These are phyloP conservation scores for Colletotrichum limetticola DNA, from an alignment of 2,329 filamentous ascomycete genomes.

Conservation along the genomic window DNA sequence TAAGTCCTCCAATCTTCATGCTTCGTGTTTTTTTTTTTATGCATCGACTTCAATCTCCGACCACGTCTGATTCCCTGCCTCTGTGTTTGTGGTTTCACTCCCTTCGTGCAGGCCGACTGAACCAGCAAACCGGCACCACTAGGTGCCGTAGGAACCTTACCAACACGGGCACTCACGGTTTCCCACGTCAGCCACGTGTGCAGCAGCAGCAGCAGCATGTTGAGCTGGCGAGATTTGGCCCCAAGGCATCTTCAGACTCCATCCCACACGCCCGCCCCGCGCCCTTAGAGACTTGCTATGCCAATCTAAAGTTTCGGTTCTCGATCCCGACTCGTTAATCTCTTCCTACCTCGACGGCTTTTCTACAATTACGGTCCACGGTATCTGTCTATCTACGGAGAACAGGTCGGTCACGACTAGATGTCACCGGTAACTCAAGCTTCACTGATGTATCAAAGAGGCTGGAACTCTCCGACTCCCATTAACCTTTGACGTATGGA, in stretches of 20 bases:
- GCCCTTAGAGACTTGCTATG: not conserved
- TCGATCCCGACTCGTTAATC: not conserved
- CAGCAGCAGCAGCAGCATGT: not conserved
- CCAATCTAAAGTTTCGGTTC: not conserved
- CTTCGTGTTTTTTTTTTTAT: no score
- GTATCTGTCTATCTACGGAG: no score
- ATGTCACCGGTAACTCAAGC: no score
- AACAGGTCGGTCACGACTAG: no score
- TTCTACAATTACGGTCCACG: no score
- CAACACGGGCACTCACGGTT: not conserved
- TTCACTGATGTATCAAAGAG: not conserved
- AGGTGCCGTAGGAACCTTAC: not conserved
- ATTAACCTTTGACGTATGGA: not conserved
- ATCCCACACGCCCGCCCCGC: not conserved
- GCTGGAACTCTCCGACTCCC: not conserved
- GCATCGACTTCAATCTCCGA: no score
- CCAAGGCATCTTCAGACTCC: not conserved
- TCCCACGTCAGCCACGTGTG: conserved; percentile 15
- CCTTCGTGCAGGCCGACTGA: no score
- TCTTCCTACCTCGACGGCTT: not conserved
- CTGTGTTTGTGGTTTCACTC: not conserved
- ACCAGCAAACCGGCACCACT: not conserved
- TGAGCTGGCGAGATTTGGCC: not conserved
- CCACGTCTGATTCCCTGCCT: not conserved
- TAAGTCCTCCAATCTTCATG: no score